Conservation (phyloP, 1,284 basidiomycete species). For the Cystodermella granulosa region DNA sequence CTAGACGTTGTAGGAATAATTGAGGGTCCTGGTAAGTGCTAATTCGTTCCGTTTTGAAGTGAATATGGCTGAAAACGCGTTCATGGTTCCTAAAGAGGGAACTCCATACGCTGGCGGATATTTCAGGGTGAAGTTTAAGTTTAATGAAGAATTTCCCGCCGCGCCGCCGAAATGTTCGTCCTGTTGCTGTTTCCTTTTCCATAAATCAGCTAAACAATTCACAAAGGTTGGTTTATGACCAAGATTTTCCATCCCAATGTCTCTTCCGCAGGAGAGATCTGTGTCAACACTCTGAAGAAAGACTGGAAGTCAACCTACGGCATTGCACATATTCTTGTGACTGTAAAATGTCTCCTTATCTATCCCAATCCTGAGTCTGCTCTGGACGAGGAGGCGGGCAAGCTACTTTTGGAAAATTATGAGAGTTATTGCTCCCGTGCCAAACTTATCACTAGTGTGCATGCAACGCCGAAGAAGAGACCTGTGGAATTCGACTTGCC, state of each 20-base stretch:
- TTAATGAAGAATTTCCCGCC: slow-evolving; percentile 85
- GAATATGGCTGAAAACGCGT: slow-evolving; percentile 8
- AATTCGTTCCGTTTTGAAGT: slow-evolving; percentile 7
- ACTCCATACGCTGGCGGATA: slow-evolving; percentile 92
- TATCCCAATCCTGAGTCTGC: slow-evolving; percentile 95
- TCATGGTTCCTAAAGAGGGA: slow-evolving; percentile 51
- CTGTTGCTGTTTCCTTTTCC: too few relatives aligned
- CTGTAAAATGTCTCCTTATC: slow-evolving; percentile 90
- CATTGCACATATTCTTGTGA: slow-evolving; percentile 84
- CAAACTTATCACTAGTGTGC: slow-evolving; percentile 77
- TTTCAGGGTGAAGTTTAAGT: slow-evolving; percentile 82
- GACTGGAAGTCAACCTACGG: slow-evolving; percentile 93
- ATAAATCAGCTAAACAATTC: too few relatives aligned
- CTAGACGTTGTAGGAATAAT: slow-evolving; percentile 77
- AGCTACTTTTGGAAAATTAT: slow-evolving; percentile 84
- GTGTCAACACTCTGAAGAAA: slow-evolving; percentile 95
- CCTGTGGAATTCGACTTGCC: slow-evolving; percentile 65
- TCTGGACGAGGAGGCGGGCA: slow-evolving; percentile 90
- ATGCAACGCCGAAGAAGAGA: slow-evolving; percentile 67
- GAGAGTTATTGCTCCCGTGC: slow-evolving; percentile 79
- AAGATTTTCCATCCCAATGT: slow-evolving; percentile 98
- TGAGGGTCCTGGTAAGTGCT: slow-evolving; percentile 66
- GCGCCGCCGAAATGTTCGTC: slow-evolving; percentile 85
- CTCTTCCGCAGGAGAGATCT: slow-evolving; percentile 85
- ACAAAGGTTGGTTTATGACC: slow-evolving; percentile 83